phyloP scores from a whole-genome alignment of 2,329 filamentous ascomycete genomes.

The Colletotrichum orbiculare region DNA sequence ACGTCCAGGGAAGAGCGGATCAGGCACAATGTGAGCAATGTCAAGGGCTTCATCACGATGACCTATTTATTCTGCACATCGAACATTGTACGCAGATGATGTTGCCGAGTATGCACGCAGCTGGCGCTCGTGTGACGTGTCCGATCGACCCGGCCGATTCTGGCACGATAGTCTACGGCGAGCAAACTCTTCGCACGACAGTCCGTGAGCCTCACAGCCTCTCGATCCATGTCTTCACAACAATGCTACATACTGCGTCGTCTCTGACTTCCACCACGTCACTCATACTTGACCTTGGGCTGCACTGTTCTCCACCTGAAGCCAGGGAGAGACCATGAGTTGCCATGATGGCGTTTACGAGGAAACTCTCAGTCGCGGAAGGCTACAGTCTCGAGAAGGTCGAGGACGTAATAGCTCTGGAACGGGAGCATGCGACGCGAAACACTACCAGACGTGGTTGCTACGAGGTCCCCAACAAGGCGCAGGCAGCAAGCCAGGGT shows the following conservation, averaged over 20 bases:
- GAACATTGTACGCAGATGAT: constrained; percentile 31
- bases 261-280: too few species aligned
- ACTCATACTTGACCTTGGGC: too few species aligned
- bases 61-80: constrained; percentile 21
- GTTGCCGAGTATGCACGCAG: constrained; percentile 26
- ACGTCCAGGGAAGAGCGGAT: too few species aligned
- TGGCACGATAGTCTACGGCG: constrained; percentile 24
- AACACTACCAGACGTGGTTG: constrained; percentile 31
- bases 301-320: background rate
- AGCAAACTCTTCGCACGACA: constrained; percentile 34
- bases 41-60: background rate
- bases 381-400: constrained; percentile 32
- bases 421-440: constrained; percentile 37
- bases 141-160: constrained; percentile 1
- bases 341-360: background rate
- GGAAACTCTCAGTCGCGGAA: background rate
- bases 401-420: constrained; percentile 40
- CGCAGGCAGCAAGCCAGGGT: constrained; percentile 7
- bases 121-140: constrained; percentile 29
- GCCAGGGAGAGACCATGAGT: constrained; percentile 2
- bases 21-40: too few species aligned
- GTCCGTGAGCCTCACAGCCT: constrained; percentile 29
- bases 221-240: background rate
- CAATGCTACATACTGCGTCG: too few species aligned
- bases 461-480: background rate